phyloP scores from a whole-genome alignment of 2,329 filamentous ascomycete species.

The Taxawa tesnikishii region DNA sequence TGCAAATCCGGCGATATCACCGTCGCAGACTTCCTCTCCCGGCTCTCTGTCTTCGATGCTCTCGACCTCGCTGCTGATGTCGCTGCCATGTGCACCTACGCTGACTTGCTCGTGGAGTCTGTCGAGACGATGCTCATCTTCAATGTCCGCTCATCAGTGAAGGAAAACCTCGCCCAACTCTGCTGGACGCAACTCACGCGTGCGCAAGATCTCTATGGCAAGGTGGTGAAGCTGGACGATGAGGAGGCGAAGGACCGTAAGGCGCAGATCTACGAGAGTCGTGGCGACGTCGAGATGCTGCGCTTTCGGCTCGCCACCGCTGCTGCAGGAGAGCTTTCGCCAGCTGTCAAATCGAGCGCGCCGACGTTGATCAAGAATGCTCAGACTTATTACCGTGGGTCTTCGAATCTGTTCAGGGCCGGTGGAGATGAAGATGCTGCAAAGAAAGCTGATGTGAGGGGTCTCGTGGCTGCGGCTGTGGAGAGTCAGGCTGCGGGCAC shows the following conservation, averaged over 20 bases:
- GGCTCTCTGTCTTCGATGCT: conserved; percentile 21
- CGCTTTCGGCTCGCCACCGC: conserved; percentile 36
- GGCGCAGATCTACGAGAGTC: conserved; percentile 39
- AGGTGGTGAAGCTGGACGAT: conserved; percentile 34
- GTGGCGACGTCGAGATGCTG: conserved; percentile 44
- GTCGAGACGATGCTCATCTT: conserved; percentile 16
- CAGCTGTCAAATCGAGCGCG: conserved; percentile 29
- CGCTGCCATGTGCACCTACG: conserved; percentile 40
- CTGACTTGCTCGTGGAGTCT: conserved; percentile 43
- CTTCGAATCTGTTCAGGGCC: conserved; percentile 17
- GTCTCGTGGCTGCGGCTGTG: conserved; percentile 4
- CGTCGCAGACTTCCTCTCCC: conserved; percentile 38
- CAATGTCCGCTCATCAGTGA: neutral
- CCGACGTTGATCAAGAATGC: conserved; percentile 41
- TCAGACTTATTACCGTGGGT: conserved; percentile 45
- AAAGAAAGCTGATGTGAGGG: conserved; percentile 10
- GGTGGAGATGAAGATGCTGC: conserved; percentile 12
- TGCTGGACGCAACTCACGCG: conserved; percentile 41
- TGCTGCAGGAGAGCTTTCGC: conserved; percentile 22
- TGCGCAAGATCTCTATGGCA: conserved; percentile 38
- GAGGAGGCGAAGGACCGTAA: conserved; percentile 32
- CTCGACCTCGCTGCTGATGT: conserved; percentile 26
- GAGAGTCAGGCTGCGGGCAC: conserved; percentile 2
- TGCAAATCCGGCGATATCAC: conserved; percentile 41
- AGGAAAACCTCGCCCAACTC: conserved; percentile 12